These are phyloP conservation scores for Cordyceps cicadae DNA, from an alignment of 2,329 filamentous ascomycete genomes.

Conservation along the genomic window DNA sequence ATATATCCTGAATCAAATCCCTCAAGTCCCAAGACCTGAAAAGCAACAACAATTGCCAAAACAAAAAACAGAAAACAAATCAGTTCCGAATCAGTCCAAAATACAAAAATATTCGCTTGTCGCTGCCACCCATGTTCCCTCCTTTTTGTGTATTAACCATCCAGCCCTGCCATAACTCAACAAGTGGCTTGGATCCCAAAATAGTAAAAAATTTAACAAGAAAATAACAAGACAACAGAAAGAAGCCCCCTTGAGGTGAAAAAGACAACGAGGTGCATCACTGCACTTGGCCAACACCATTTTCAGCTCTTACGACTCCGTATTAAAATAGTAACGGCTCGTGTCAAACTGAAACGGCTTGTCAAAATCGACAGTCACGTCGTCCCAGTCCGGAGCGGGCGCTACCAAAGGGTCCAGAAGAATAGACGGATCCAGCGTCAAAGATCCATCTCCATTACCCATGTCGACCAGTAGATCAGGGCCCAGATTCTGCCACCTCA, in stretches of 20 bases:
- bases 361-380: slow-evolving; percentile 40
- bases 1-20: slow-evolving; percentile 15
- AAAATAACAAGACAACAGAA: background rate
- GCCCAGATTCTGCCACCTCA: slow-evolving; percentile 44
- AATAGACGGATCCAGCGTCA: slow-evolving; percentile 21
- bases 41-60: background rate
- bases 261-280: background rate
- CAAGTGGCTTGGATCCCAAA: background rate
- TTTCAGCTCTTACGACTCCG: background rate
- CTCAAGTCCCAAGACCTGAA: slow-evolving; percentile 6
- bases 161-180: background rate
- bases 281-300: background rate
- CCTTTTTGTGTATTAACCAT: slow-evolving; percentile 7
- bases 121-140: slow-evolving; percentile 5
- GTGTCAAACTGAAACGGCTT: slow-evolving; percentile 48
- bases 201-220: slow-evolving; percentile 7
- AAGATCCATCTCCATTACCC: slow-evolving; percentile 21
- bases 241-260: background rate
- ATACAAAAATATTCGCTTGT: slow-evolving; percentile 2
- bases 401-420: slow-evolving; percentile 19
- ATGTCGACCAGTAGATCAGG: slow-evolving; percentile 36
- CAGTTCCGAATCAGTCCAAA: slow-evolving; percentile 1
- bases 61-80: background rate
- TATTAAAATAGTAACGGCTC: slow-evolving; percentile 27
- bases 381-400: slow-evolving; percentile 37